These are phyloP conservation scores for Pseudonitzschia pungens DNA, from an alignment of 108 stramenopile species.

Conservation along the genomic window DNA sequence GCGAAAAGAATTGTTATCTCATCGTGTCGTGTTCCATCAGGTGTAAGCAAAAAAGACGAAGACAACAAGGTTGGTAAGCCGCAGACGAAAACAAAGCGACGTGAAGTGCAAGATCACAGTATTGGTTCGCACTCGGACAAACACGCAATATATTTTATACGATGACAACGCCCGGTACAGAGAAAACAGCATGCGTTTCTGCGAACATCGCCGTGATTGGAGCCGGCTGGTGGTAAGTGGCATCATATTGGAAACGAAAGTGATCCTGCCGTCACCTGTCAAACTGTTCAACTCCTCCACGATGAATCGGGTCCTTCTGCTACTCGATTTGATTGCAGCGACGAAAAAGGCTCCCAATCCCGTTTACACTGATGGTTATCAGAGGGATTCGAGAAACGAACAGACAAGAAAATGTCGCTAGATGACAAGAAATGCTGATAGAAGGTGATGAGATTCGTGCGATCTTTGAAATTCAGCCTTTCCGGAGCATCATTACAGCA, in stretches of 20 bases:
- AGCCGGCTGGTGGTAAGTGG: constrained; percentile 63
- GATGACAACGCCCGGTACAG: no score
- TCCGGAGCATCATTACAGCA: constrained; percentile 6
- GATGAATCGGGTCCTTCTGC: neutral
- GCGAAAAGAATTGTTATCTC: no score
- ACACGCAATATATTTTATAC: no score
- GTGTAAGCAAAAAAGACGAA: no score
- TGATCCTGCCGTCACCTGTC: neutral
- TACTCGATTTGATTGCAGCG: neutral
- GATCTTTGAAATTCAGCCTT: neutral
- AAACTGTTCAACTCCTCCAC: neutral
- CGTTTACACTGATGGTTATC: neutral
- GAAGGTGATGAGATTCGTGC: neutral
- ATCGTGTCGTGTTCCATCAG: no score
- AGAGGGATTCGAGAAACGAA: neutral
- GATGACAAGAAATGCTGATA: neutral
- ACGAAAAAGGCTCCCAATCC: neutral
- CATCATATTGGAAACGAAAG: neutral
- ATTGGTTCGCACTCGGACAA: no score
- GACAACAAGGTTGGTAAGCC: no score
- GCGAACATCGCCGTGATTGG: constrained; percentile 70
- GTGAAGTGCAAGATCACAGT: no score
- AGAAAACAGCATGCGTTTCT: neutral
- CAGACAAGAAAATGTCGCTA: neutral
- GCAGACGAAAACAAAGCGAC: no score